Conservation (phyloP, 2,329 filamentous ascomycete genomes). For the Fusarium sp. region DNA sequence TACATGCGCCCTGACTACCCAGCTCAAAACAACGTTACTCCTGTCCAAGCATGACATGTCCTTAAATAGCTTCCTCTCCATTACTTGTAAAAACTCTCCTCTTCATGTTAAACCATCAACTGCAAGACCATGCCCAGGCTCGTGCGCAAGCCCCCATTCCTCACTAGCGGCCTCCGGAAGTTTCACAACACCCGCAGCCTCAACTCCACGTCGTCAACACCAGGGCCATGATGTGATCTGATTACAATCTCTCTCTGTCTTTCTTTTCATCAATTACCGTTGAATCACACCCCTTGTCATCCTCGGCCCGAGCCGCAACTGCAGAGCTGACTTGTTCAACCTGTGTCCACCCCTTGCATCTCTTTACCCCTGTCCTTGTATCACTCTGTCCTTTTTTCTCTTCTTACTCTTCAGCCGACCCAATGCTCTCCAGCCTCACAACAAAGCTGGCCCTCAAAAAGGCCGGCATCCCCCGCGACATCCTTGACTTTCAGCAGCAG, state of each 20-base stretch:
- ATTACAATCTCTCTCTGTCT: neutral
- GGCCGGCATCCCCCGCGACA: conserved; percentile 64
- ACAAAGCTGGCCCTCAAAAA: conserved; percentile 71
- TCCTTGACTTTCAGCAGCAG: conserved; percentile 55
- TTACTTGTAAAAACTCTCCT: neutral
- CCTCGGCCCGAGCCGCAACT: conserved; percentile 8
- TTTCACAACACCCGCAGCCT: conserved; percentile 23
- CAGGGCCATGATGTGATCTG: conserved; percentile 1
- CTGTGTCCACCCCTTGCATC: neutral
- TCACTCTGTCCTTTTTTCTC: neutral
- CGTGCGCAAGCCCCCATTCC: conserved; percentile 22
- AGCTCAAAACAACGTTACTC: neutral
- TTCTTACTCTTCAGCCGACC: conserved; percentile 25
- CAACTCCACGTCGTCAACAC: conserved; percentile 29
- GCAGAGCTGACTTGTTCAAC: conserved; percentile 1
- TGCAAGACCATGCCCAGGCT: neutral
- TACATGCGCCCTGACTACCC: neutral
- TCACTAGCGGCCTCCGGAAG: conserved; percentile 31
- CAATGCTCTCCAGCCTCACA: conserved; percentile 67
- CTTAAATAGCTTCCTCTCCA: neutral
- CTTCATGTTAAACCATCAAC: neutral
- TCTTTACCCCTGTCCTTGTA: neutral
- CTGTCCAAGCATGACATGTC: neutral
- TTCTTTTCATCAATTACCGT: neutral
- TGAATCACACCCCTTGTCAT: neutral